These are phyloP conservation scores for Syncephalis plumigaleata DNA, from an alignment of 371 early-diverging fungal species.

Conservation along the genomic window DNA sequence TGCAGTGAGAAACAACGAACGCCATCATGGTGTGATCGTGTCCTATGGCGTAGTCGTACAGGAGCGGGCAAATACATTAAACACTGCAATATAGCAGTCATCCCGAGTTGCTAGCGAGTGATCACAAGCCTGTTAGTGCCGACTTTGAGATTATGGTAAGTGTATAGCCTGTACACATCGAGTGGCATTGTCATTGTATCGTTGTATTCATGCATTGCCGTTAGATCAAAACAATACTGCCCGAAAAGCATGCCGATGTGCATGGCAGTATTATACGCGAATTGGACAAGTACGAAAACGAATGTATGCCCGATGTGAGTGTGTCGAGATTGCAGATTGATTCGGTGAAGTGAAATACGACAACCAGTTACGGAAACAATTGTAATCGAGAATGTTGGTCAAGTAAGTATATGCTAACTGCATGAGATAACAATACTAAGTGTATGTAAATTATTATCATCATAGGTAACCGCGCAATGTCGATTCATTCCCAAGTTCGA, in stretches of 20 bases:
- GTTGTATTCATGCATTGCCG: not conserved
- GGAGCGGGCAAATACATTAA: slow-evolving; percentile 14
- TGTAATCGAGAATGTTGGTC: slow-evolving; percentile 57
- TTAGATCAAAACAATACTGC: slow-evolving; percentile 24
- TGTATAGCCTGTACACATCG: not conserved
- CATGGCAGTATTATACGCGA: slow-evolving; percentile 41
- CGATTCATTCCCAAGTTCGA: slow-evolving; percentile 45
- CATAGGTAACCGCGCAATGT: slow-evolving; percentile 41
- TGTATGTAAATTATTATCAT: not conserved
- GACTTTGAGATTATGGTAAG: slow-evolving; percentile 30
- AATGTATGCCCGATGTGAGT: slow-evolving; percentile 49
- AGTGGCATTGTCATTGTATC: not conserved
- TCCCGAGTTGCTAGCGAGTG: slow-evolving; percentile 53
- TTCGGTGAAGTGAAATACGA: slow-evolving; percentile 58
- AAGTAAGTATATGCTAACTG: slow-evolving; percentile 12
- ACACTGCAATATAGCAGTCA: slow-evolving; percentile 28
- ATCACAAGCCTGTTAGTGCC: slow-evolving; percentile 87
- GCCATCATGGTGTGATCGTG: slow-evolving; percentile 88
- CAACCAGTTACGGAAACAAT: slow-evolving; percentile 29
- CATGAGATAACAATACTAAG: not conserved
- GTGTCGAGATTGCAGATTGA: slow-evolving; percentile 38
- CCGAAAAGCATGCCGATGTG: slow-evolving; percentile 27
- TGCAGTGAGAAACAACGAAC: slow-evolving; percentile 60
- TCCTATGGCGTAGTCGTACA: slow-evolving; percentile 51
- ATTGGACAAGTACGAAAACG: slow-evolving; percentile 63